These are phyloP conservation scores for Crucibulum laeve DNA, from an alignment of 768 basidiomycete species.

Conservation along the genomic window DNA sequence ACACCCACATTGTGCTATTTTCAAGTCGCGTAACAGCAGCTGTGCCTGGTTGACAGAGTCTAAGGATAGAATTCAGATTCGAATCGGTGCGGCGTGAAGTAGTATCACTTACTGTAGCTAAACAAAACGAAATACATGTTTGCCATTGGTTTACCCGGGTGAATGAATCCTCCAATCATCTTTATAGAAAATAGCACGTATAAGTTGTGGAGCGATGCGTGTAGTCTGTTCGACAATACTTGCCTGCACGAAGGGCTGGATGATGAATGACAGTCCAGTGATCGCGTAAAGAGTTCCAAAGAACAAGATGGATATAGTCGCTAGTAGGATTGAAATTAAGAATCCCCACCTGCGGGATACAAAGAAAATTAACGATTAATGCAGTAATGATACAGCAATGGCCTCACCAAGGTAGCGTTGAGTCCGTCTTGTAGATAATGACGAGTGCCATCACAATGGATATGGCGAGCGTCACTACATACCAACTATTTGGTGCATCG, in stretches of 20 bases:
- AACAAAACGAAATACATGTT: slow-evolving; percentile 60
- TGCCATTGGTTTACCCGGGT: slow-evolving; percentile 61
- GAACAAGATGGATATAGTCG: slow-evolving; percentile 40
- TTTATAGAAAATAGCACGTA: slow-evolving; percentile 23
- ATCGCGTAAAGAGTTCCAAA: slow-evolving; percentile 41
- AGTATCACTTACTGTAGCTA: slow-evolving; percentile 34
- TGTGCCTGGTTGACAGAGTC: slow-evolving; percentile 43
- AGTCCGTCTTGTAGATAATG: slow-evolving; percentile 41
- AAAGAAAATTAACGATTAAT: not conserved
- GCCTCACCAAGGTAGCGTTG: slow-evolving; percentile 41
- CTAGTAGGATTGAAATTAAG: slow-evolving; percentile 36
- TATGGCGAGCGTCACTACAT: slow-evolving; percentile 33
- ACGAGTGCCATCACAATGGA: slow-evolving; percentile 39
- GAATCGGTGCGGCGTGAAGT: not conserved
- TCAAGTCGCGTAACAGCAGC: slow-evolving; percentile 40
- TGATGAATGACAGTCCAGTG: slow-evolving; percentile 39
- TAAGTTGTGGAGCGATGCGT: slow-evolving; percentile 24
- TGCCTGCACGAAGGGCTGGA: slow-evolving; percentile 50
- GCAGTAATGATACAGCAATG: not conserved
- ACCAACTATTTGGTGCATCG: slow-evolving; percentile 58
- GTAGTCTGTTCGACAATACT: slow-evolving; percentile 2
- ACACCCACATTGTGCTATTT: slow-evolving; percentile 38
- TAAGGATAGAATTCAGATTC: slow-evolving; percentile 6
- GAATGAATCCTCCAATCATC: slow-evolving; percentile 58
- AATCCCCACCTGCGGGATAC: slow-evolving; percentile 40